Percentiles rank a stretch among this genome's conserved stretches.
Evolutionary conservation across 2,329 filamentous ascomycete genomes (phyloP).

Genomic region (Zymoseptoria tritici): DNA sequence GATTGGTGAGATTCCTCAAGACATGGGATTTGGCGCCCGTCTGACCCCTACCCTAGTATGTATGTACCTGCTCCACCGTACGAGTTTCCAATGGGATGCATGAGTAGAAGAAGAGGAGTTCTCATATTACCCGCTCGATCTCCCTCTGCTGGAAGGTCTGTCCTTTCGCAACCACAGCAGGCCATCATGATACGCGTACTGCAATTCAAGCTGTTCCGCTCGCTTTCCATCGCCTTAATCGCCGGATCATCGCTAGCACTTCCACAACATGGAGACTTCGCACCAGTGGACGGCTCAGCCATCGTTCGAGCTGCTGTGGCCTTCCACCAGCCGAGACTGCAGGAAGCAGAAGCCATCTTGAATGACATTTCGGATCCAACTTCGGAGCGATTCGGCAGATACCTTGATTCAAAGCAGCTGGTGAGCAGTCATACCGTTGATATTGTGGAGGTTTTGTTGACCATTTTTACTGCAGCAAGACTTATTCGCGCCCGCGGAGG

Average conservation of each 20-base stretch:
- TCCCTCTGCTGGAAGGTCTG: neutral
- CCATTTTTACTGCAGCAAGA: neutral
- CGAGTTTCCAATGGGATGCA: too few species aligned
- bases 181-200: neutral
- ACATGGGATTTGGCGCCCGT: too few species aligned
- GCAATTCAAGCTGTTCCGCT: neutral
- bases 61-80: too few species aligned
- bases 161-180: neutral
- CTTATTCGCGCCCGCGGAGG: constrained; percentile 22
- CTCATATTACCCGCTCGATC: too few species aligned
- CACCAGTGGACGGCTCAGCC: neutral
- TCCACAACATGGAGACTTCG: neutral
- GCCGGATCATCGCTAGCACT: neutral
- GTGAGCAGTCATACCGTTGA: neutral
- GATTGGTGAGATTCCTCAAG: too few species aligned
- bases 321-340: neutral
- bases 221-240: neutral
- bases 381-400: neutral
- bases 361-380: neutral
- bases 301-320: neutral
- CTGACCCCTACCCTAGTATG: too few species aligned
- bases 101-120: too few species aligned
- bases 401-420: neutral
- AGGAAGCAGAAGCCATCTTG: neutral
- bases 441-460: neutral